Percentiles rank a stretch among this genome's conserved stretches.
These are phyloP conservation scores for Grosmannia clavigera DNA, from an alignment of 2,329 filamentous ascomycete species.

Conservation along the genomic window DNA sequence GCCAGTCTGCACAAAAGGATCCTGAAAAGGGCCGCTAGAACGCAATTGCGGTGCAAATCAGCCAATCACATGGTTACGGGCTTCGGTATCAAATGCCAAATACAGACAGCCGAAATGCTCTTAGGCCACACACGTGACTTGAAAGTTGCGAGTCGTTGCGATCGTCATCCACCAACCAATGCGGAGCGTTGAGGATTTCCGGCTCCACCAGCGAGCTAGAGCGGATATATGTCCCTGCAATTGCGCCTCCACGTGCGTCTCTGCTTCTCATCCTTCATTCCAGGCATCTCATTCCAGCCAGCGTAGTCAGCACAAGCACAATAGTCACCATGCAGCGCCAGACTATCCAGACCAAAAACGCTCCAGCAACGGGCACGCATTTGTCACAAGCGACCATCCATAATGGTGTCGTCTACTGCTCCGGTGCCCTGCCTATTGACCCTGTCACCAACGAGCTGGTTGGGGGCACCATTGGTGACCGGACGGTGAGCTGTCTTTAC, in stretches of 20 bases:
- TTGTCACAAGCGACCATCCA: slow-evolving; percentile 3
- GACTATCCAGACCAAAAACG: slow-evolving; percentile 46
- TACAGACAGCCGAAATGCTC: no score
- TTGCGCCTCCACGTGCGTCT: not conserved
- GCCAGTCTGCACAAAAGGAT: not conserved
- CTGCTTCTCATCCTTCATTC: not conserved
- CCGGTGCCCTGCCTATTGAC: slow-evolving; percentile 1
- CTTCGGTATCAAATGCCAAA: no score
- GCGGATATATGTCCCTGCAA: not conserved
- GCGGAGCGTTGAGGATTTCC: no score
- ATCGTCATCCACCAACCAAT: no score
- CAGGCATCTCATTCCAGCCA: not conserved
- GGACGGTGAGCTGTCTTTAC: not conserved
- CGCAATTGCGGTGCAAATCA: no score
- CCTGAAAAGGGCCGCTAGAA: not conserved
- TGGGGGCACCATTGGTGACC: slow-evolving; percentile 2
- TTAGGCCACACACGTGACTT: no score
- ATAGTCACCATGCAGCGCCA: not conserved
- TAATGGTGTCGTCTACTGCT: slow-evolving; percentile 4
- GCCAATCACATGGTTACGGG: no score
- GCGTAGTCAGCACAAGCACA: not conserved
- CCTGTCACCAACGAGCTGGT: not conserved
- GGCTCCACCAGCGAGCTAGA: no score
- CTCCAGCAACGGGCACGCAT: slow-evolving; percentile 31
- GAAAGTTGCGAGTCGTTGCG: no score